A percentile compares a stretch with the other conserved stretches of the same genome.
phyloP scores from a whole-genome alignment of 805 yeast species.

The Isabelozyma heimii region DNA sequence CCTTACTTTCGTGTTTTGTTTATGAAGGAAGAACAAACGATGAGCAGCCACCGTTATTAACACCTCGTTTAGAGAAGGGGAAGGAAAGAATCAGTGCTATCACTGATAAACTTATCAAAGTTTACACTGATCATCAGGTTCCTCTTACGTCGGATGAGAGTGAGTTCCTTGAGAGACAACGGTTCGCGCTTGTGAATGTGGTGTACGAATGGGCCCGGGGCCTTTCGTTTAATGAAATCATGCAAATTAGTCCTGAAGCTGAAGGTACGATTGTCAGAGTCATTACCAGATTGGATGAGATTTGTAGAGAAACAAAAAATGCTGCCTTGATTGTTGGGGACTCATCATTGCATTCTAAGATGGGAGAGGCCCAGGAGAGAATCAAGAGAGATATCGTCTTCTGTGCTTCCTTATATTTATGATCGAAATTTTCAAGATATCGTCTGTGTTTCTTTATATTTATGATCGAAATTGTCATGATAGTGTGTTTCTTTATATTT shows the following conservation, averaged over 20 bases:
- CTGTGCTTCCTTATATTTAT: slow-evolving; percentile 90
- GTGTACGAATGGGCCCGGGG: slow-evolving; percentile 99
- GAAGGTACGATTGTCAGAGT: slow-evolving; percentile 98
- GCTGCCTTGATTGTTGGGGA: slow-evolving; percentile 96
- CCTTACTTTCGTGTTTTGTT: slow-evolving; percentile 85
- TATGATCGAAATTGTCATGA: slow-evolving; percentile 31
- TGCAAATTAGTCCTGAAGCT: slow-evolving; percentile 82
- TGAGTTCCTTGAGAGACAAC: slow-evolving; percentile 73
- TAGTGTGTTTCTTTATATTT: slow-evolving; percentile 88
- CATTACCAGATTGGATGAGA: slow-evolving; percentile 89
- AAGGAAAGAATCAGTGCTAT: slow-evolving; percentile 64
- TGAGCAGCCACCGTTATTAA: slow-evolving; percentile 60
- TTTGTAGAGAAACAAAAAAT: slow-evolving; percentile 89
- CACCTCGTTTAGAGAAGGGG: slow-evolving; percentile 81
- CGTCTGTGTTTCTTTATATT: slow-evolving; percentile 91
- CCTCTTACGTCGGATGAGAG: slow-evolving; percentile 80
- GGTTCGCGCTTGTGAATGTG: slow-evolving; percentile 89
- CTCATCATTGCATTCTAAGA: slow-evolving; percentile 80
- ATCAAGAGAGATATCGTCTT: slow-evolving; percentile 96
- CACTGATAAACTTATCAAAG: slow-evolving; percentile 57
- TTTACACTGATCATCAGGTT: slow-evolving; percentile 68
- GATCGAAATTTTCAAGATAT: slow-evolving; percentile 60
- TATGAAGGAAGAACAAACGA: slow-evolving; percentile 78
- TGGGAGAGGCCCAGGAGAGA: slow-evolving; percentile 89
- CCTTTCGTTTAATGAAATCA: slow-evolving; percentile 82